Base-by-base conservation (phyloP, 208 protist species). In the Wallacemonas sp. region DNA sequence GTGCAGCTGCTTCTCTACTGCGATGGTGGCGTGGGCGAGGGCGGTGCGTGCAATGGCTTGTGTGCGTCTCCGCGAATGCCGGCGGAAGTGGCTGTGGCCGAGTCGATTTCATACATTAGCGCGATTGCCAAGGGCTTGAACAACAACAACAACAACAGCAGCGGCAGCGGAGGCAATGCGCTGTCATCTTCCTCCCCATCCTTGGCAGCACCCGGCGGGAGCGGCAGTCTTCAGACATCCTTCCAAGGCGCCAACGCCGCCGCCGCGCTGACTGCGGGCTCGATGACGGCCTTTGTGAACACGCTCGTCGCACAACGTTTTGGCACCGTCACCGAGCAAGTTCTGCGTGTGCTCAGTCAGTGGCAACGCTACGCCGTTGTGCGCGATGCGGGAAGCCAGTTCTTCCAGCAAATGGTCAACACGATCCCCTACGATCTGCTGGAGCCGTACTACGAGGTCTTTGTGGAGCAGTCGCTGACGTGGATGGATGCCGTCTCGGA, bases 391-490 rank as follows among this genome's bases (percentile, higher is more conserved):
- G 69, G 68, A 1, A 81, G 77, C 2, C 81, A 89, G 54, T 86
- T 77, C 61, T 84, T 86, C 28, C 82, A 86, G 25, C 81, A 93
- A 36, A 81, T 87, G 61, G 67, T 87, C 33, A 84, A 93, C 57
- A 76, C 64, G 23, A 44, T 93, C n/a, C 77, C 87, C 16, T 86
- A 81, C 61, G 73, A 79, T 12, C 38, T 68, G 32, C 70, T 91
- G 22, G 68, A 69, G 26, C 57, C 67, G 20, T 76, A 81, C 65
- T 67, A 80, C 29, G 65, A 81, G 36, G 28, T 26, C 11, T 93
- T 91, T 55, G 69, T 87, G 4, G 57, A 59, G 38, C 70, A 72
- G 28, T 83, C 68, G 44, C 72, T 93, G 29, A 28, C 33, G 3
- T 84, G 76, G 67, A 93, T 93, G 77, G 77, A 81, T 54, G 65